Conservation (phyloP, 2,329 filamentous ascomycete genomes). For the Beauveria sp. region DNA sequence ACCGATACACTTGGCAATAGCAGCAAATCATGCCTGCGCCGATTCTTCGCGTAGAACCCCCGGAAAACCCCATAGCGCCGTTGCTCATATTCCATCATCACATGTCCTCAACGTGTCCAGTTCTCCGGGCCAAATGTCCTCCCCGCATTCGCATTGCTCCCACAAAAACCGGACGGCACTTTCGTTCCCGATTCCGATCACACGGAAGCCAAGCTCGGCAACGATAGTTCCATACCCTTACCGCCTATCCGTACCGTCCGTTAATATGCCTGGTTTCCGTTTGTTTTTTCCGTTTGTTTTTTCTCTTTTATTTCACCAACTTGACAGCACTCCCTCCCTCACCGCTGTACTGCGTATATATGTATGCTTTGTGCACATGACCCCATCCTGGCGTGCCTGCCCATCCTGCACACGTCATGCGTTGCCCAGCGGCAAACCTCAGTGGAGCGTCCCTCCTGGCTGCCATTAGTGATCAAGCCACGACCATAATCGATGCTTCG, state of each 20-base stretch:
- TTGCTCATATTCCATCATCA: background rate
- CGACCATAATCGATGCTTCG: background rate
- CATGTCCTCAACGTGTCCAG: background rate
- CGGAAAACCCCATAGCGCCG: no score
- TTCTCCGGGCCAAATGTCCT: background rate
- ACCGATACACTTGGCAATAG: background rate
- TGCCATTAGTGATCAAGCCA: background rate
- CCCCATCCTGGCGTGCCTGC: background rate
- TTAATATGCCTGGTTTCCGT: background rate
- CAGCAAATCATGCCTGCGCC: no score
- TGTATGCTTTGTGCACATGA: background rate
- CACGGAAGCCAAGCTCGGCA: slow-evolving; percentile 5
- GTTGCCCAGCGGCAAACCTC: background rate
- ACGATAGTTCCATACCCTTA: background rate
- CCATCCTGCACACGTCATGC: background rate
- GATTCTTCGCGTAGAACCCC: no score
- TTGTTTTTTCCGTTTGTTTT: background rate
- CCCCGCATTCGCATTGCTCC: background rate
- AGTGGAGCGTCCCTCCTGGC: background rate
- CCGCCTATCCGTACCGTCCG: background rate
- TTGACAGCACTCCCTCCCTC: background rate
- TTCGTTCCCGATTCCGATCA: slow-evolving; percentile 8
- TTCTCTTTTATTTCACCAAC: background rate
- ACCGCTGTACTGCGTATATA: background rate
- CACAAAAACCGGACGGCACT: background rate